Evolutionary conservation across 108 stramenopile species (phyloP).

Genomic region (Nitzschia palea): DNA sequence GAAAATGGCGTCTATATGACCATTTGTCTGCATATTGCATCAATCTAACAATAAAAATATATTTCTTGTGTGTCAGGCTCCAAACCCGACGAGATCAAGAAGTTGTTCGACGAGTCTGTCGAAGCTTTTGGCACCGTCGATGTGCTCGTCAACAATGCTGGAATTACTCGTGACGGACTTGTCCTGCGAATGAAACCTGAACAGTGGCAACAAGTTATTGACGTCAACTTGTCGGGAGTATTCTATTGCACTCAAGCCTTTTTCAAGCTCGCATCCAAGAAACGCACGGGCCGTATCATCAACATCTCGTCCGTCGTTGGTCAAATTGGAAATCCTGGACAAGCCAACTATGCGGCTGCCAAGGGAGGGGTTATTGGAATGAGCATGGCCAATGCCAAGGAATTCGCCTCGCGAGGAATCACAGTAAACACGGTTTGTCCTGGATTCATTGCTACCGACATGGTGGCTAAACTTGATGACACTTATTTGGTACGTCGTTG

Average conservation of each 20-base stretch:
- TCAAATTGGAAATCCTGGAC: conserved; percentile 95
- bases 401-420: conserved; percentile 79
- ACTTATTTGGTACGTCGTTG: conserved; percentile 33
- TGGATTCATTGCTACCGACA: conserved; percentile 89
- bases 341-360: conserved; percentile 94
- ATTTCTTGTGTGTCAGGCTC: conserved; percentile 46
- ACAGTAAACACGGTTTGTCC: conserved; percentile 89
- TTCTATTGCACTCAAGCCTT: conserved; percentile 96
- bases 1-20: background rate
- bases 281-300: conserved; percentile 93
- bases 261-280: conserved; percentile 87
- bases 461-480: conserved; percentile 74
- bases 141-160: conserved; percentile 96
- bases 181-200: conserved; percentile 95
- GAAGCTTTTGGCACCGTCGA: conserved; percentile 85
- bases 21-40: background rate
- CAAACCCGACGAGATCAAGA: conserved; percentile 74
- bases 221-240: conserved; percentile 93
- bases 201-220: conserved; percentile 94
- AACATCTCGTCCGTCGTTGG: conserved; percentile 97
- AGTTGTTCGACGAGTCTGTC: conserved; percentile 71
- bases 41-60: too few relatives aligned
- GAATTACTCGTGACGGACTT: conserved; percentile 92
- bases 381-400: conserved; percentile 89
- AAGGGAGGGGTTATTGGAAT: conserved; percentile 92